Evolutionary conservation across 768 basidiomycete genomes (phyloP), one percentile per base, ranked within the genome.

Genomic region (Roridomyces roridus): DNA sequence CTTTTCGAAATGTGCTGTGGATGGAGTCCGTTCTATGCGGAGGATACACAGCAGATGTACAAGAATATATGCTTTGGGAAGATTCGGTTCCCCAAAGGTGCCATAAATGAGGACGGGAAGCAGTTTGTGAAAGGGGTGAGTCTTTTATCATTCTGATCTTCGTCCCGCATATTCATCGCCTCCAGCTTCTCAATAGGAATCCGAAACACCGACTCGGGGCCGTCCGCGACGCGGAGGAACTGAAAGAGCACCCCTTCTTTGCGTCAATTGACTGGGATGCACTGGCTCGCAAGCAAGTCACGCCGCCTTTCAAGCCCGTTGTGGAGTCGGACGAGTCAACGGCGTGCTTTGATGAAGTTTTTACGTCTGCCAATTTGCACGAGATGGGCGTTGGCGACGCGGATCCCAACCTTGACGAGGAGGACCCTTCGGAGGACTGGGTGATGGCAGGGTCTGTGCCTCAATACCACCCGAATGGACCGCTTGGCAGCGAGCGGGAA

Each of bases 1-100:
- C 80, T 99, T 21, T 99, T 98, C 70, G 97, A 99, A 76, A 99
- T 99, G 97, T 98, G 97, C 67, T 99, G 97, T 65, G 97, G 97
- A 6, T 98, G 97, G 97, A 94, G 92, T 69, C 97, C 97, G 37
- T 99, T 98, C 77, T 99, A 98, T 68, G 96, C 96, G 17, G 97
- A 99, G 68, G 97, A 99, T 69, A 97, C 94, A 5, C 96, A 99
- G 71, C 93, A 96, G 75, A 99, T 99, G 97, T 99, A 99, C 79
- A 95, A 95, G 81, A 94, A 92, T 75, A 94, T 93, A 64, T 97
- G 96, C 71, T 99, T 98, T 72, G 97, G 97, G 57, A 98, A 98
- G 82, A 98, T 98, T 69, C 83, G 95, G 49, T 98, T 98, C 78
- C 97, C 97, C 5, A 91, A 94, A 68, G 96, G 91, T 49, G 96